Conservation (phyloP, 2,329 filamentous ascomycete genomes). For the Clarireedia sp. region DNA sequence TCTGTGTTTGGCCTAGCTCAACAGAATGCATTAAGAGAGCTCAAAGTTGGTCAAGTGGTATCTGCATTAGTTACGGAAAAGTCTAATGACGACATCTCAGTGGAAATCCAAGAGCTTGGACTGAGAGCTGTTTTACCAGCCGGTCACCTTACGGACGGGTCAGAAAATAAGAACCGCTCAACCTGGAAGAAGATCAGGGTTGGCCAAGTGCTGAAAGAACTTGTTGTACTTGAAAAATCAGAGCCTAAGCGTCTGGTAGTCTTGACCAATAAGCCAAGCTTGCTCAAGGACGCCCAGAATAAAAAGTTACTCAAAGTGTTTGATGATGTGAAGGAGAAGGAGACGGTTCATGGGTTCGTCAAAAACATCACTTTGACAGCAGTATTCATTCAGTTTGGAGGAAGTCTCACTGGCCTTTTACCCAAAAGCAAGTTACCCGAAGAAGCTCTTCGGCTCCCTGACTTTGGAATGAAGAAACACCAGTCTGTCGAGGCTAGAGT, state of each 20-base stretch:
- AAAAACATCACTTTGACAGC: conserved; percentile 75
- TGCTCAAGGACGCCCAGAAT: conserved; percentile 67
- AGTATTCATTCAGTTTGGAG: conserved; percentile 82
- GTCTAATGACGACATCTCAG: conserved; percentile 63
- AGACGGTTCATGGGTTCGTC: conserved; percentile 69
- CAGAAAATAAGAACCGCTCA: conserved; percentile 66
- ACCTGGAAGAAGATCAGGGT: conserved; percentile 75
- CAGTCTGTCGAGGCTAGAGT: conserved; percentile 71
- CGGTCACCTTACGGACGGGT: conserved; percentile 79
- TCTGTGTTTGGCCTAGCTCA: conserved; percentile 66
- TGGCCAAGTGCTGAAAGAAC: conserved; percentile 71
- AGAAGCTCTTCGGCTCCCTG: conserved; percentile 57
- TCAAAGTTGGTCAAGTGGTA: conserved; percentile 68
- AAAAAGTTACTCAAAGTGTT: conserved; percentile 65
- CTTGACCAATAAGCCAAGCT: conserved; percentile 74
- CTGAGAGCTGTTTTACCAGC: conserved; percentile 71
- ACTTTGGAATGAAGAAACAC: conserved; percentile 71
- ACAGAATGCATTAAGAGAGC: conserved; percentile 65
- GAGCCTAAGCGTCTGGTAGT: conserved; percentile 67
- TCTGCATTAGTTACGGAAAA: conserved; percentile 76
- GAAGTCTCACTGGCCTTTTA: conserved; percentile 67
- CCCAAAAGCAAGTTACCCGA: conserved; percentile 69
- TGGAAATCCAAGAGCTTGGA: conserved; percentile 67
- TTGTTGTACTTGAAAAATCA: conserved; percentile 84
- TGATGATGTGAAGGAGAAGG: conserved; percentile 62